Conservation (phyloP, 352 stramenopile genomes). For the Phytopythium delawarense region DNA sequence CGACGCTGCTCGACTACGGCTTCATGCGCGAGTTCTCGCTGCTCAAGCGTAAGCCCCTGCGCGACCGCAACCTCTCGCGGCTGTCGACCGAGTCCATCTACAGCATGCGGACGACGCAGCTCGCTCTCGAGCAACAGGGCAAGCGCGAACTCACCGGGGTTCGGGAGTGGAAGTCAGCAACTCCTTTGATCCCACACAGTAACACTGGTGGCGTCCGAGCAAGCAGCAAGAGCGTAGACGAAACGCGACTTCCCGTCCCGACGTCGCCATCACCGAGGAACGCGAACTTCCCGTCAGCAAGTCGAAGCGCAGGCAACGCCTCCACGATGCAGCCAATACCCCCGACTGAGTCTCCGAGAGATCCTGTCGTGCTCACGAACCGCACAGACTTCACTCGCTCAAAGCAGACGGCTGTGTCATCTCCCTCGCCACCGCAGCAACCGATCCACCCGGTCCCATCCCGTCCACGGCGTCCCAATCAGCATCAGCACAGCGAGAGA, state of each 20-base stretch:
- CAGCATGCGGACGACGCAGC: constrained; percentile 36
- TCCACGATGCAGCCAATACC: neutral
- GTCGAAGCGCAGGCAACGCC: neutral
- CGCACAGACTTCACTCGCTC: neutral
- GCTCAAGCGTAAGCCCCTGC: constrained; percentile 24
- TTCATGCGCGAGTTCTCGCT: constrained; percentile 57
- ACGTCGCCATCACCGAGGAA: neutral
- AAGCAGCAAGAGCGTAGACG: neutral
- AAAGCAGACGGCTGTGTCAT: neutral
- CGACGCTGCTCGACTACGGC: constrained; percentile 40
- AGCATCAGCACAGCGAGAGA: neutral
- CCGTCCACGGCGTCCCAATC: neutral
- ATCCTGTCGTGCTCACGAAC: neutral
- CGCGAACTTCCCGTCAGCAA: neutral
- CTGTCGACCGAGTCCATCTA: constrained; percentile 39
- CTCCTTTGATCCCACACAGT: neutral
- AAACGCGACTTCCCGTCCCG: neutral
- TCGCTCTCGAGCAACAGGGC: constrained; percentile 31
- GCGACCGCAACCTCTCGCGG: constrained; percentile 34
- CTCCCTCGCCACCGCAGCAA: neutral
- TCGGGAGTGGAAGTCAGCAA: constrained; percentile 2
- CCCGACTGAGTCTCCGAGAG: neutral
- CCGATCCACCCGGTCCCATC: neutral
- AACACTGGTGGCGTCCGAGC: neutral
- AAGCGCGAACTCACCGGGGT: neutral